Evolutionary conservation across 371 early-diverging fungal species (phyloP).

Genomic region (Apophysomyces variabilis): DNA sequence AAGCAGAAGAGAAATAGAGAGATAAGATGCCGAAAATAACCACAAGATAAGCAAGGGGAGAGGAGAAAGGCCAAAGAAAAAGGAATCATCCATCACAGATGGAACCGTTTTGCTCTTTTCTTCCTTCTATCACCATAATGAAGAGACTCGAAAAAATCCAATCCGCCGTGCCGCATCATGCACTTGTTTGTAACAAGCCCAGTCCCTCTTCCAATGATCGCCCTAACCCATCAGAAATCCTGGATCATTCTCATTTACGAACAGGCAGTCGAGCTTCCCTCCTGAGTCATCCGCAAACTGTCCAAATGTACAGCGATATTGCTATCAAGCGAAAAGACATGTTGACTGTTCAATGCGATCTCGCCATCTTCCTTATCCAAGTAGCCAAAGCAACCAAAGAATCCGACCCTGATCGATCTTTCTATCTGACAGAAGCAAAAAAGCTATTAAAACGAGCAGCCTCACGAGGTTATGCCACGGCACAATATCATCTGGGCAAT

Average conservation of each 20-base stretch:
- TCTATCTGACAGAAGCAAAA: slow-evolving; percentile 44
- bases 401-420: slow-evolving; percentile 12
- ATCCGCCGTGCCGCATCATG: no score
- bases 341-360: slow-evolving; percentile 60
- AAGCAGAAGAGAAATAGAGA: no score
- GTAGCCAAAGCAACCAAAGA: slow-evolving; percentile 45
- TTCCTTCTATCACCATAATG: no score
- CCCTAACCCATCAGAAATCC: not conserved
- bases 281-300: slow-evolving; percentile 58
- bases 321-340: slow-evolving; percentile 71
- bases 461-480: slow-evolving; percentile 43
- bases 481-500: slow-evolving; percentile 53
- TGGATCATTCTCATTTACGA: slow-evolving; percentile 48
- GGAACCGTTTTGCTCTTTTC: no score
- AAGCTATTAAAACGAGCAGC: slow-evolving; percentile 45
- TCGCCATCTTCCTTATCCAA: slow-evolving; percentile 63
- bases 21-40: no score
- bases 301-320: slow-evolving; percentile 70
- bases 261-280: slow-evolving; percentile 54
- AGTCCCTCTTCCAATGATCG: no score
- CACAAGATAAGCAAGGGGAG: no score
- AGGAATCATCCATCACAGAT: no score
- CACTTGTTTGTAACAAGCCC: no score
- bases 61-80: no score
- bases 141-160: no score